phyloP scores from a whole-genome alignment of 164 flowering plant genomes.

The Brasenia schreberi region DNA sequence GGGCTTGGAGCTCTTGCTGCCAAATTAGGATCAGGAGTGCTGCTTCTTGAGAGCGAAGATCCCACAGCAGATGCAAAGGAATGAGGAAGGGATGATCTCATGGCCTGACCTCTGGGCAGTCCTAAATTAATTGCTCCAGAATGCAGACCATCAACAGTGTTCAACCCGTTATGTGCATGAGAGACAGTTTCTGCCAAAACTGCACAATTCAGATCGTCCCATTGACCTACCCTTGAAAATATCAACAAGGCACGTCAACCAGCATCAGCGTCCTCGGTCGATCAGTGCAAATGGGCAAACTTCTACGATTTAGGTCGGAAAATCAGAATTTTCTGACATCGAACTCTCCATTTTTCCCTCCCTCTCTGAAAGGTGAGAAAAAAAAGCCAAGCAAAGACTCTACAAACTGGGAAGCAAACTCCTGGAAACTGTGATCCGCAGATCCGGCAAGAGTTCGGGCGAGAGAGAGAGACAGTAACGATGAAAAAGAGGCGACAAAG shows the following conservation, averaged over 20 bases:
- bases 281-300: conserved; percentile 6
- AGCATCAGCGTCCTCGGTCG: conserved; percentile 7
- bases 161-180: conserved; percentile 20
- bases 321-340: neutral
- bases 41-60: conserved; percentile 46
- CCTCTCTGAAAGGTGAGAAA: neutral
- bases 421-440: neutral
- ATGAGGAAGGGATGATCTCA: conserved; percentile 25
- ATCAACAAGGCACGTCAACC: neutral
- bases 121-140: conserved; percentile 21
- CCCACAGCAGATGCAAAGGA: conserved; percentile 37
- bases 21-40: conserved; percentile 49
- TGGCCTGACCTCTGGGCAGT: conserved; percentile 26
- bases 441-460: neutral
- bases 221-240: neutral
- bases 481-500: neutral
- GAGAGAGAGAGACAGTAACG: neutral
- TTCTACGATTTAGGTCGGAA: neutral
- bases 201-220: conserved; percentile 18
- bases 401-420: neutral
- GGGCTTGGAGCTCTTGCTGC: conserved; percentile 29
- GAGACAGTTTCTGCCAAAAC: conserved; percentile 15
- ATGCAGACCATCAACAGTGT: conserved; percentile 23
- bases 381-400: neutral
- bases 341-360: neutral